Conservation (phyloP, 2,329 filamentous ascomycete genomes). For the Calcarisporium arbuscula region DNA sequence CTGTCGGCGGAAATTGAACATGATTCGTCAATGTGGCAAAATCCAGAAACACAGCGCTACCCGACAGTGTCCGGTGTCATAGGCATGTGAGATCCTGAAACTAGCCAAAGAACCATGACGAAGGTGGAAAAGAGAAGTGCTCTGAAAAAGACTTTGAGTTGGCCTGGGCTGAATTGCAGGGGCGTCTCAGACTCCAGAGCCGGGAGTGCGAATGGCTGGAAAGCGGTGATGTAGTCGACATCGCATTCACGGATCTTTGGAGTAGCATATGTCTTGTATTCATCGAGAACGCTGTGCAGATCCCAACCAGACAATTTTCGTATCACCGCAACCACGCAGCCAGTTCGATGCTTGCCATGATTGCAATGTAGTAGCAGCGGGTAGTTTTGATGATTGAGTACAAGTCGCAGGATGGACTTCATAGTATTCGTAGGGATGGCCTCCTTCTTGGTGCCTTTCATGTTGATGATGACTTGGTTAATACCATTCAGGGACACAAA, state of each 20-base stretch:
- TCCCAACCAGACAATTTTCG: constrained; percentile 68
- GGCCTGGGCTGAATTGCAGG: constrained; percentile 15
- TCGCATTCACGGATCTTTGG: constrained; percentile 57
- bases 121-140: constrained; percentile 35
- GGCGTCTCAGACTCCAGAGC: not conserved
- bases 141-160: constrained; percentile 33
- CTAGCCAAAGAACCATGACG: constrained; percentile 36
- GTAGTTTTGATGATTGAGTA: constrained; percentile 67
- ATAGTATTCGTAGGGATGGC: constrained; percentile 62
- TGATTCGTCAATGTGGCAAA: not conserved
- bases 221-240: constrained; percentile 49
- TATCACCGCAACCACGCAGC: constrained; percentile 77
- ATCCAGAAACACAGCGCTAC: not conserved
- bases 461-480: constrained; percentile 65
- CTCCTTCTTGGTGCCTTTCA: constrained; percentile 84
- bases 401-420: constrained; percentile 61
- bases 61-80: not conserved
- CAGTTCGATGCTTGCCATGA: constrained; percentile 88
- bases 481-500: constrained; percentile 66
- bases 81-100: constrained; percentile 28
- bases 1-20: not conserved
- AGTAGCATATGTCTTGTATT: constrained; percentile 64
- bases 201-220: constrained; percentile 31
- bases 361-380: constrained; percentile 89
- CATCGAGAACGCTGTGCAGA: constrained; percentile 54